A percentile compares a stretch with the other conserved stretches of the same genome.
Evolutionary conservation across 2,329 filamentous ascomycete genomes (phyloP).

Genomic region (Acrodontium crateriforme): DNA sequence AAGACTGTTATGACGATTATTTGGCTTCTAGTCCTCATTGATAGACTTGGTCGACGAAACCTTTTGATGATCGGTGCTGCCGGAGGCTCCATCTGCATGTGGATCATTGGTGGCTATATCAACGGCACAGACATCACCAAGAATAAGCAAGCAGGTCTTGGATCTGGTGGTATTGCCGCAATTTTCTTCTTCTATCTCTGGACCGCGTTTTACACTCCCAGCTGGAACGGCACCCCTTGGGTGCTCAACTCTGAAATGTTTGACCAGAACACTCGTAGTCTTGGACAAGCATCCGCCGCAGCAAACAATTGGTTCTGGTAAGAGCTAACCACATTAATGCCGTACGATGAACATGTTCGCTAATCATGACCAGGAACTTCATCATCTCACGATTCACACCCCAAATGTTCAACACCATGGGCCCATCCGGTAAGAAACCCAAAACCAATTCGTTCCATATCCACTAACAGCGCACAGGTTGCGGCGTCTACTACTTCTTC

Average conservation of each 20-base stretch:
- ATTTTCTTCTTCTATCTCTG: constrained; percentile 64
- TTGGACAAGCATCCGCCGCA: constrained; percentile 59
- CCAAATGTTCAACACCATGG: constrained; percentile 42
- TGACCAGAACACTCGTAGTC: constrained; percentile 50
- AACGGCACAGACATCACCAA: constrained; percentile 2
- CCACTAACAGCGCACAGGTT: constrained; percentile 12
- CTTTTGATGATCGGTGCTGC: constrained; percentile 52
- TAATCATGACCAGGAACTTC: constrained; percentile 53
- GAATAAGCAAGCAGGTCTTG: constrained; percentile 21
- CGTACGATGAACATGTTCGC: not conserved
- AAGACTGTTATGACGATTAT: constrained; percentile 56
- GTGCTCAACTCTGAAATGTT: constrained; percentile 65
- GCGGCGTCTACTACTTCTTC: constrained; percentile 32
- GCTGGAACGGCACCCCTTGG: constrained; percentile 47
- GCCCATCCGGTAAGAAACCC: constrained; percentile 24
- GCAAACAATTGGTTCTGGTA: constrained; percentile 57
- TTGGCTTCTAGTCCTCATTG: constrained; percentile 57
- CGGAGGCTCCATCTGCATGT: constrained; percentile 51
- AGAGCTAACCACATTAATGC: not conserved
- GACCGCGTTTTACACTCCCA: constrained; percentile 51
- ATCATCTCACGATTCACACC: constrained; percentile 54
- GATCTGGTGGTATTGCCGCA: constrained; percentile 42
- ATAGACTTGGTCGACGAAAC: constrained; percentile 47
- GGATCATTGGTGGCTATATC: constrained; percentile 40
- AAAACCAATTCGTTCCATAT: constrained; percentile 5